These are phyloP conservation scores for Globomyces sp. DNA, from an alignment of 371 early-diverging fungal genomes.

Conservation along the genomic window DNA sequence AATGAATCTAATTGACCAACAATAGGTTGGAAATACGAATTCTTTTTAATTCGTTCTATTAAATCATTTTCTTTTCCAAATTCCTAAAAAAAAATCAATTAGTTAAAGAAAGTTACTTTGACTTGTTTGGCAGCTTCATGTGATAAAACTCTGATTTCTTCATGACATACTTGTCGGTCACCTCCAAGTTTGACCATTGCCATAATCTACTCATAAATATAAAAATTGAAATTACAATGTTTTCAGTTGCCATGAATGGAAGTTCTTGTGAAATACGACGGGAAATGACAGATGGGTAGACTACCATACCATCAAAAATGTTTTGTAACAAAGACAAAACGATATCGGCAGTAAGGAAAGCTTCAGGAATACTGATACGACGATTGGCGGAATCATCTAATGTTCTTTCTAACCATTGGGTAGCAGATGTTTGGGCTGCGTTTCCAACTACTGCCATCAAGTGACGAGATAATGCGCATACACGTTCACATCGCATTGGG, in stretches of 20 bases:
- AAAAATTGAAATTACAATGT: slow-evolving; percentile 48
- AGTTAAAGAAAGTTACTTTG: slow-evolving; percentile 28
- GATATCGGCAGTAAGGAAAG: slow-evolving; percentile 96
- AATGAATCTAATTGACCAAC: slow-evolving; percentile 70
- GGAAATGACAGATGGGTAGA: slow-evolving; percentile 93
- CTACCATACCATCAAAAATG: slow-evolving; percentile 94
- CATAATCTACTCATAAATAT: slow-evolving; percentile 66
- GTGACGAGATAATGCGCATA: slow-evolving; percentile 94
- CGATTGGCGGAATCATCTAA: slow-evolving; percentile 96
- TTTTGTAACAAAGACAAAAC: slow-evolving; percentile 90
- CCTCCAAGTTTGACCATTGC: slow-evolving; percentile 94
- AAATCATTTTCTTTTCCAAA: slow-evolving; percentile 93
- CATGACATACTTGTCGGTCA: slow-evolving; percentile 95
- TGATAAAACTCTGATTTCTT: slow-evolving; percentile 91
- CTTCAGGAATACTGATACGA: slow-evolving; percentile 94
- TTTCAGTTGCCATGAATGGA: slow-evolving; percentile 99
- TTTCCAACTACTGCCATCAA: slow-evolving; percentile 89
- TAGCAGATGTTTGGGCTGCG: slow-evolving; percentile 84
- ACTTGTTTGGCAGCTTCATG: slow-evolving; percentile 91
- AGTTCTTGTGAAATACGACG: slow-evolving; percentile 91
- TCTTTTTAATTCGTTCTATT: slow-evolving; percentile 81
- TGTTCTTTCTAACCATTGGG: slow-evolving; percentile 97
- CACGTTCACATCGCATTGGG: slow-evolving; percentile 97
- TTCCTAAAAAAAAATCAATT: slow-evolving; percentile 45
- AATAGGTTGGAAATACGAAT: slow-evolving; percentile 87